These are phyloP conservation scores for Hypoxylon sp. DNA, from an alignment of 2,329 filamentous ascomycete species.

Conservation along the genomic window DNA sequence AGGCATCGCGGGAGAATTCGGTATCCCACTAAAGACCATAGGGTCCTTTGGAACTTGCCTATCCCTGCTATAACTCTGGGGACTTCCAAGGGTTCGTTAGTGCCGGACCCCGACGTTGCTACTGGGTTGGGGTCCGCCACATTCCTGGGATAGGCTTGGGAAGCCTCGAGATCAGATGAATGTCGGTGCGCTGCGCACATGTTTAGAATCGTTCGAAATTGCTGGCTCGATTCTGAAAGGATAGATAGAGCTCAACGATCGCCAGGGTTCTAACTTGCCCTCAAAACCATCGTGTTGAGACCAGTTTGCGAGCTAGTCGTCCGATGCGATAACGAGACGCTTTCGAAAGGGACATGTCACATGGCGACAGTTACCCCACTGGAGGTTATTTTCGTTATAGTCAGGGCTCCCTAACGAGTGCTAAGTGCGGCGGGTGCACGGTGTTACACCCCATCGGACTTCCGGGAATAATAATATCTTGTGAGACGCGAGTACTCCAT, in stretches of 20 bases:
- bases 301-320: constrained; percentile 3
- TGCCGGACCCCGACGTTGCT: constrained; percentile 3
- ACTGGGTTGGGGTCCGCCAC: constrained; percentile 7
- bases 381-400: constrained; percentile 13
- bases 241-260: background rate
- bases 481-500: constrained; percentile 18
- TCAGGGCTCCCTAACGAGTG: background rate
- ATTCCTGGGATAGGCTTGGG: background rate
- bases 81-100: constrained; percentile 1
- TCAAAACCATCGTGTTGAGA: background rate
- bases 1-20: background rate
- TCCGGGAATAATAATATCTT: constrained; percentile 29
- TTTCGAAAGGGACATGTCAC: constrained; percentile 1
- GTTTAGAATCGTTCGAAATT: background rate
- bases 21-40: background rate
- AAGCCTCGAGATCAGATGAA: background rate
- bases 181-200: background rate
- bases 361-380: constrained; percentile 19
- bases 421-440: background rate
- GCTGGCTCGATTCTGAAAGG: background rate
- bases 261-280: background rate
- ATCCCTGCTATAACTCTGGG: background rate
- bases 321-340: constrained; percentile 13
- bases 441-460: constrained; percentile 41
- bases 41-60: background rate